phyloP scores from a whole-genome alignment of 192 early-diverging fungal species.

The Allomyces macrogynus region DNA sequence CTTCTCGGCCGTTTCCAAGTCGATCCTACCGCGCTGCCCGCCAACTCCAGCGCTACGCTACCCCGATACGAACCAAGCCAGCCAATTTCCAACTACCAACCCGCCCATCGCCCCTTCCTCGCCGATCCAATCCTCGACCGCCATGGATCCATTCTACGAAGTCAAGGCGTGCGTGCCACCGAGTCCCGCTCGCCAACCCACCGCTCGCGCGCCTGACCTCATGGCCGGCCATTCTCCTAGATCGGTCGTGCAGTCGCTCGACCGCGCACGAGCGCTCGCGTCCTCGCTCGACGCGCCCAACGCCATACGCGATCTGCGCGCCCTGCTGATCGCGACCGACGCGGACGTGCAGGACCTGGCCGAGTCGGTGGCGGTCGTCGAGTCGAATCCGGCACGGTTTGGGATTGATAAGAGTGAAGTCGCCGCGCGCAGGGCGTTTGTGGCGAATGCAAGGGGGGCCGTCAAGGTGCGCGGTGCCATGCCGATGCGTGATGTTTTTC shows the following conservation, averaged over 20 bases:
- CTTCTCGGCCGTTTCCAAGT: no score
- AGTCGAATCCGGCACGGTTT: conserved; percentile 20
- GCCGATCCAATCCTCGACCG: no score
- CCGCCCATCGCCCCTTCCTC: no score
- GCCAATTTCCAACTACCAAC: no score
- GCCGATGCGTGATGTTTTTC: no score
- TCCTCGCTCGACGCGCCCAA: background rate
- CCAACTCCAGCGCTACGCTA: no score
- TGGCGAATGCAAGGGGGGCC: conserved; percentile 6
- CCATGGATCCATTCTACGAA: background rate
- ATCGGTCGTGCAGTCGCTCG: background rate
- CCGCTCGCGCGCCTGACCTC: background rate
- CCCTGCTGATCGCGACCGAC: conserved; percentile 10
- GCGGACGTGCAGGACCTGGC: conserved; percentile 21
- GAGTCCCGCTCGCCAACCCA: background rate
- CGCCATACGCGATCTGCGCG: background rate
- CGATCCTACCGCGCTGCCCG: no score
- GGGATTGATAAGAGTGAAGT: conserved; percentile 15
- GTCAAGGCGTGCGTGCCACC: background rate
- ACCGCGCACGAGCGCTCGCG: background rate
- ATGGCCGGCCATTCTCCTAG: background rate
- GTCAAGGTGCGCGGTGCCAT: conserved; percentile 1
- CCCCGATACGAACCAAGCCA: no score
- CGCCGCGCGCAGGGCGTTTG: conserved; percentile 15
- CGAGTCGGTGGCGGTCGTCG: conserved; percentile 21